Evolutionary conservation across 2,329 filamentous ascomycete species (phyloP).

Genomic region (Chaetomium sp.): DNA sequence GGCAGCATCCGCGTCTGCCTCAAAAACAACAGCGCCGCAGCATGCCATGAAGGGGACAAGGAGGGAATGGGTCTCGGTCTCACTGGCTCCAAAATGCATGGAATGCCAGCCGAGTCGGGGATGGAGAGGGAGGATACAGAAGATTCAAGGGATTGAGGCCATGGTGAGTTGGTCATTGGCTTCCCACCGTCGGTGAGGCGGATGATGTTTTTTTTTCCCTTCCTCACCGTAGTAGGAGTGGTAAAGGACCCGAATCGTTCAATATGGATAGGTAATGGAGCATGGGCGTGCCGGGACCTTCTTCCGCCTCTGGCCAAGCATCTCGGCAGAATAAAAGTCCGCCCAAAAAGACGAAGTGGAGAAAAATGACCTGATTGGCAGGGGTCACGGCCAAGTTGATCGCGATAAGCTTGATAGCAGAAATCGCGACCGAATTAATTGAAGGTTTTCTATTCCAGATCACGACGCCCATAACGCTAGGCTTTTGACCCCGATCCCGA

Average conservation of each 20-base stretch:
- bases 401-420: constrained; percentile 6
- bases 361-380: neutral
- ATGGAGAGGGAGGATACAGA: constrained; percentile 29
- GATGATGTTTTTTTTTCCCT: neutral
- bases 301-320: neutral
- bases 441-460: neutral
- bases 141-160: neutral
- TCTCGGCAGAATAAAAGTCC: neutral
- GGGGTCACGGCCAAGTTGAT: neutral
- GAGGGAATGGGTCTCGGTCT: neutral
- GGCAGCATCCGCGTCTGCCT: constrained; percentile 10
- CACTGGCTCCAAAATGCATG: constrained; percentile 31
- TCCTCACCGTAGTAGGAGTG: too few species aligned
- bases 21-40: constrained; percentile 30
- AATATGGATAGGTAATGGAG: too few species aligned
- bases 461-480: constrained; percentile 1
- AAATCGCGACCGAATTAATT: constrained; percentile 4
- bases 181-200: neutral
- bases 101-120: constrained; percentile 30
- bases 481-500: neutral
- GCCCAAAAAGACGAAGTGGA: neutral
- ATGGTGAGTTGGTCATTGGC: neutral
- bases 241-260: too few species aligned
- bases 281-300: too few species aligned
- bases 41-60: constrained; percentile 33